A percentile compares a stretch with the other conserved stretches of the same genome.
Evolutionary conservation across 2,329 filamentous ascomycete species (phyloP).

Genomic region (Claviceps paspali): DNA sequence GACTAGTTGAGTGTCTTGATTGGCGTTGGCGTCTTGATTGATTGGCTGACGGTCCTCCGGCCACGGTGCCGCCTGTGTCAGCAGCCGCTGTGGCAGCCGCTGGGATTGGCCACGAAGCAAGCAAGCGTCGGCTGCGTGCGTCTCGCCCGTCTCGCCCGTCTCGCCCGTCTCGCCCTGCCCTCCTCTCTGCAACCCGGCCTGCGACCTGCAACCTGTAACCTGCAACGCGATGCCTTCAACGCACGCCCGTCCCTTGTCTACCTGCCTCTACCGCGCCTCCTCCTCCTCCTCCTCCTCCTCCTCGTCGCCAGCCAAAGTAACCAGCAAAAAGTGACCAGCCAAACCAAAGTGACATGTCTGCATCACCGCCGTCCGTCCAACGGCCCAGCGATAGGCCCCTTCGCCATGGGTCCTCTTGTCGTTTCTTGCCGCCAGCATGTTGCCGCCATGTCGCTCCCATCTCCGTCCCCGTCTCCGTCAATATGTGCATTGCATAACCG

Average conservation of each 20-base stretch:
- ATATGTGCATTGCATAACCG: no score
- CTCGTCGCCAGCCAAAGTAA: no score
- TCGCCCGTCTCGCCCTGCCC: background rate
- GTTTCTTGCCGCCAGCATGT: background rate
- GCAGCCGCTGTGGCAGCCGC: background rate
- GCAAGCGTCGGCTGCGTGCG: constrained; percentile 3
- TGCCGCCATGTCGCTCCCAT: background rate
- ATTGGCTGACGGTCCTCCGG: constrained; percentile 1
- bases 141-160: background rate
- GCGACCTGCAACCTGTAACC: no score
- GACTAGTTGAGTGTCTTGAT: no score
- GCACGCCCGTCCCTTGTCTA: no score
- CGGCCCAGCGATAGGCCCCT: constrained; percentile 1
- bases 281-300: background rate
- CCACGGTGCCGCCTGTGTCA: background rate
- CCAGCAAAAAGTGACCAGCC: no score
- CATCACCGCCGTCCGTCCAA: background rate
- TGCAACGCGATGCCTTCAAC: background rate
- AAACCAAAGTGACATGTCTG: no score
- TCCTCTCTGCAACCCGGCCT: background rate
- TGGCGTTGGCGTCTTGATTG: no score
- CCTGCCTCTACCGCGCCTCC: no score
- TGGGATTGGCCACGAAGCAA: constrained; percentile 2
- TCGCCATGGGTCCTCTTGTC: no score
- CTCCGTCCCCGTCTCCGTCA: background rate